These are phyloP conservation scores for Westerdykella sp. DNA, from an alignment of 2,329 filamentous ascomycete genomes.

Conservation along the genomic window DNA sequence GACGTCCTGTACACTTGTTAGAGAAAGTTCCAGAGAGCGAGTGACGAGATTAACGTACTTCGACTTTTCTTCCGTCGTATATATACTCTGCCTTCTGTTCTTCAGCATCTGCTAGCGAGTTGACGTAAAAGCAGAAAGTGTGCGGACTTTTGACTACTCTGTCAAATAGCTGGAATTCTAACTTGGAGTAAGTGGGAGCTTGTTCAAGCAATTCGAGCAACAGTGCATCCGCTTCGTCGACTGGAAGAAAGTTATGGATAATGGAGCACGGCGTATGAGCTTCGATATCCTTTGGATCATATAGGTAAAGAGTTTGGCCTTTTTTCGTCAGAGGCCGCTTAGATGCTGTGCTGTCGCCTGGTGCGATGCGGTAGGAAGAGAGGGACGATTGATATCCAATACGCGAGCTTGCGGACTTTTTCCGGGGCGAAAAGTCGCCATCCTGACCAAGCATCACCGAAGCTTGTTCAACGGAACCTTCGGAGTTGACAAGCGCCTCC, in stretches of 20 bases:
- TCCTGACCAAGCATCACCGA: constrained; percentile 48
- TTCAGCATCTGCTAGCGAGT: constrained; percentile 61
- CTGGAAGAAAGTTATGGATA: constrained; percentile 80
- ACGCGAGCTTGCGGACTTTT: constrained; percentile 17
- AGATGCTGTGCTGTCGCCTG: not conserved
- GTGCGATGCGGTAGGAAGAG: constrained; percentile 17
- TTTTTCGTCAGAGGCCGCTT: constrained; percentile 58
- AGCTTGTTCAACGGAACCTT: constrained; percentile 67
- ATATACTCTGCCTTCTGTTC: constrained; percentile 72
- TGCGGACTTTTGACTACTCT: constrained; percentile 80
- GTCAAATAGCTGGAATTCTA: constrained; percentile 81
- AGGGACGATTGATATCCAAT: constrained; percentile 43
- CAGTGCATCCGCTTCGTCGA: constrained; percentile 64
- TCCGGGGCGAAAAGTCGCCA: constrained; percentile 28
- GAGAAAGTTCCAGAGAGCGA: not conserved
- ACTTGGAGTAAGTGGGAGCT: constrained; percentile 61
- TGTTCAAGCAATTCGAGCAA: constrained; percentile 71
- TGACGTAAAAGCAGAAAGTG: constrained; percentile 76
- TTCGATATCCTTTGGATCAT: constrained; percentile 72
- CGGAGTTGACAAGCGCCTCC: constrained; percentile 69
- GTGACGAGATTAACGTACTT: constrained; percentile 38
- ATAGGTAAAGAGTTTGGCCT: constrained; percentile 78
- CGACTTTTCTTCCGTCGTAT: constrained; percentile 74
- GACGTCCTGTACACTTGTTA: constrained; percentile 50
- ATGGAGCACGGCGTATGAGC: constrained; percentile 84